Evolutionary conservation across 768 basidiomycete genomes (phyloP).

Genomic region (Strobilomyces dryophilus): DNA sequence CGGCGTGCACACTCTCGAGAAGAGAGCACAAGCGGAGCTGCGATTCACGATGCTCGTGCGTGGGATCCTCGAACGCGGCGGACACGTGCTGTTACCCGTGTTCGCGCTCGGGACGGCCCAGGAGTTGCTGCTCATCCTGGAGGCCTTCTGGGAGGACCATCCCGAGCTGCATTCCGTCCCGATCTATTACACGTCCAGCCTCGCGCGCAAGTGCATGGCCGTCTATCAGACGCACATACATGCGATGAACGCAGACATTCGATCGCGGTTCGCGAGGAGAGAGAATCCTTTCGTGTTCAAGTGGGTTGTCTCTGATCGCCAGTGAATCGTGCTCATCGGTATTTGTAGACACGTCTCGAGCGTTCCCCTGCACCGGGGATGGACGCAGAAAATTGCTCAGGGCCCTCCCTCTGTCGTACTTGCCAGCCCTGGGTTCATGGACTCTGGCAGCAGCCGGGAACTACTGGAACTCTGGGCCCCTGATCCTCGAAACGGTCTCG

Average conservation of each 20-base stretch:
- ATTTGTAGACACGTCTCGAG: constrained; percentile 68
- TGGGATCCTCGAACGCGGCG: constrained; percentile 83
- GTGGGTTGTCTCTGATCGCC: too few relatives aligned
- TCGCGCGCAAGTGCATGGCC: constrained; percentile 95
- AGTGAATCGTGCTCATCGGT: neutral
- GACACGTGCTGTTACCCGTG: constrained; percentile 89
- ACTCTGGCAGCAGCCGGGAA: constrained; percentile 84
- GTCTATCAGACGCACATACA: constrained; percentile 97
- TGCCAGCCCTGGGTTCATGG: constrained; percentile 93
- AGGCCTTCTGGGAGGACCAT: constrained; percentile 95
- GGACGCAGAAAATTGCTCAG: constrained; percentile 87
- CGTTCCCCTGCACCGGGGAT: constrained; percentile 66
- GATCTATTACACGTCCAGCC: constrained; percentile 89
- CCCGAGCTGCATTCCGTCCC: constrained; percentile 90
- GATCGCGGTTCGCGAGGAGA: constrained; percentile 83
- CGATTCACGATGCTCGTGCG: constrained; percentile 91
- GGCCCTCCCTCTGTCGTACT: constrained; percentile 94
- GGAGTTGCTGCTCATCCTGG: constrained; percentile 86
- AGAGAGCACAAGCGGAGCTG: constrained; percentile 81
- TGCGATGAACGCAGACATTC: constrained; percentile 92
- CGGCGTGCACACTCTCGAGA: constrained; percentile 87
- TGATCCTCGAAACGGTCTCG: constrained; percentile 88
- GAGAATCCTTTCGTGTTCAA: constrained; percentile 99
- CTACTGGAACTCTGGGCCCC: constrained; percentile 93
- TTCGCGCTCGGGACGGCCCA: constrained; percentile 95